Evolutionary conservation across 768 basidiomycete species (phyloP).

Genomic region (Lactarius vividus): DNA sequence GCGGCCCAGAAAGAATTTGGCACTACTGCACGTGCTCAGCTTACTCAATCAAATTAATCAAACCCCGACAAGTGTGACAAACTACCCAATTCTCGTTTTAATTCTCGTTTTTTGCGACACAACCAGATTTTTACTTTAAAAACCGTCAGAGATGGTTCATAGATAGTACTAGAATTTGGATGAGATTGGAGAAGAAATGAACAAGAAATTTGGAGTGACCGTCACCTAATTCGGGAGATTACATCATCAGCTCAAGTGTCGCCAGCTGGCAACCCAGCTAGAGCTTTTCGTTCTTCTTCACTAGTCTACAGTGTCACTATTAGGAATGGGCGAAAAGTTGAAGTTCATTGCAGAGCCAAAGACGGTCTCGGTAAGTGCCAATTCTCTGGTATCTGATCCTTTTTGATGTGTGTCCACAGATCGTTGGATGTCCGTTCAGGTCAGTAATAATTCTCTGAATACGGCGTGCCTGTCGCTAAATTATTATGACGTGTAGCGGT

Average conservation of each 20-base stretch:
- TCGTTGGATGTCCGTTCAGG: slow-evolving; percentile 97
- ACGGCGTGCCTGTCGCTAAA: slow-evolving; percentile 3
- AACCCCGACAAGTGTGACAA: too few relatives aligned
- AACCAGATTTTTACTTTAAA: too few relatives aligned
- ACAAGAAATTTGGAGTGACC: too few relatives aligned
- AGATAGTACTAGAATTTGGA: too few relatives aligned
- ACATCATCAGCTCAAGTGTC: background rate
- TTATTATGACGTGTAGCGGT: slow-evolving; percentile 43
- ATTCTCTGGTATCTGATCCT: background rate
- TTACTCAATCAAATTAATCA: too few relatives aligned
- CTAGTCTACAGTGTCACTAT: background rate
- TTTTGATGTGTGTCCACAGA: slow-evolving; percentile 43
- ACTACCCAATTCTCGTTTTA: too few relatives aligned
- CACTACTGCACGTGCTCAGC: too few relatives aligned
- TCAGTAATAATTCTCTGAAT: slow-evolving; percentile 38
- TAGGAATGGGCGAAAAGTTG: slow-evolving; percentile 11
- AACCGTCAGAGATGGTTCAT: too few relatives aligned
- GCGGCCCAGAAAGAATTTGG: too few relatives aligned
- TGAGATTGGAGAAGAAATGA: too few relatives aligned
- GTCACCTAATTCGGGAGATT: background rate
- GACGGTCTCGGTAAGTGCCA: slow-evolving; percentile 62
- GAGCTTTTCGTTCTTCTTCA: background rate
- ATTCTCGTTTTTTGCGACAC: too few relatives aligned
- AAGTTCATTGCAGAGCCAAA: slow-evolving; percentile 65
- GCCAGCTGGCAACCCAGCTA: background rate